A percentile compares a stretch with the other conserved stretches of the same genome.
Conservation (phyloP, 768 basidiomycete genomes). For the Mycena filopes region DNA sequence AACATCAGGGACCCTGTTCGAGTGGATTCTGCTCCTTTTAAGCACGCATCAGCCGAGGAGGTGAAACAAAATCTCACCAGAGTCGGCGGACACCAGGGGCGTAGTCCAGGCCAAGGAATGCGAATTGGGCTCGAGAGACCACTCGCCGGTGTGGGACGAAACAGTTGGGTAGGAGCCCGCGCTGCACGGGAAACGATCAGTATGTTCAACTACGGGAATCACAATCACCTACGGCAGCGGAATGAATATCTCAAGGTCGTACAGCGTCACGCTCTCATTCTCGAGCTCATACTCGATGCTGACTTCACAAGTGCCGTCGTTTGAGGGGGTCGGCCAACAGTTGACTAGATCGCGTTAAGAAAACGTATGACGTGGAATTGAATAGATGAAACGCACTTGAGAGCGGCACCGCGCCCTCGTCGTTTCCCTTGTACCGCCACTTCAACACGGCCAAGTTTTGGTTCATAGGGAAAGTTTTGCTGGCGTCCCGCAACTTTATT, state of each 20-base stretch:
- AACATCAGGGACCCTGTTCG: conserved; percentile 92
- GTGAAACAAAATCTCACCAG: conserved; percentile 32
- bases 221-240: conserved; percentile 83
- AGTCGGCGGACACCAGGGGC: conserved; percentile 71
- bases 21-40: conserved; percentile 38
- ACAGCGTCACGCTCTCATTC: conserved; percentile 79
- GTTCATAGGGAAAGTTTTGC: conserved; percentile 86
- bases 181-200: conserved; percentile 45
- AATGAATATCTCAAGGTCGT: conserved; percentile 90
- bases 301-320: conserved; percentile 92
- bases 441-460: conserved; percentile 89
- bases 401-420: conserved; percentile 91
- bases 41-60: not conserved
- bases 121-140: conserved; percentile 82
- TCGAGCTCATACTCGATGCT: conserved; percentile 98
- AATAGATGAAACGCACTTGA: conserved; percentile 71
- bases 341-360: conserved; percentile 69
- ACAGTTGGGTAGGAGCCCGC: conserved; percentile 89
- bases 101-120: conserved; percentile 91
- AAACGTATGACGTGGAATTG: not conserved
- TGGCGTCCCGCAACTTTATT: conserved; percentile 59
- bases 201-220: conserved; percentile 3
- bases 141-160: conserved; percentile 78
- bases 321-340: conserved; percentile 95
- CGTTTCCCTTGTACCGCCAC: conserved; percentile 92